Base-by-base conservation (phyloP, 768 basidiomycete species). In the Lentinula aciculospora region DNA sequence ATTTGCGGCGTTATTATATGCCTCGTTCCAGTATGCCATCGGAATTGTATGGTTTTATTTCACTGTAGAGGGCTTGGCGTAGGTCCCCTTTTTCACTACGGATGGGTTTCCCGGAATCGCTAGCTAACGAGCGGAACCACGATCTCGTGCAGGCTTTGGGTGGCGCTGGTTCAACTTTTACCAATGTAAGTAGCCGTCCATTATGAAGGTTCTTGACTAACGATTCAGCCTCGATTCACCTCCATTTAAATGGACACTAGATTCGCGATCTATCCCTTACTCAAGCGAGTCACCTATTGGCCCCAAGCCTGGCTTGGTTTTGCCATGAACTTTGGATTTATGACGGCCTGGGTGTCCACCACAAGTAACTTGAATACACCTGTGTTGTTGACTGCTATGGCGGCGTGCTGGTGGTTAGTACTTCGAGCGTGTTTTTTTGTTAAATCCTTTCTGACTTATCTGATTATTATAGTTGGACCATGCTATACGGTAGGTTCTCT, bases 221-320 rank as follows among this genome's bases (percentile, higher is more conserved):
- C 36, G 15, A 36, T 53, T 4, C 25, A n/a, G 36, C 13, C 15
- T 25, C 47, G 31, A 36, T 47, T 8, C 56, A 28, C 27, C 23
- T 39, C 25, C 29, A 19, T 32, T 8, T 46, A 40, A 40, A 37
- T 36, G 45, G 48, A 8, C 34, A 28, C 42, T 44, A 78, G 75
- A 36, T 74, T 75, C 59, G 70, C 72, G 7, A 66, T 79, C 50
- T 81, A 80, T 64, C 83, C 83, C 12, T 70, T 84, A 7, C 69
- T 83, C 53, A 85, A 85, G 62, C 73, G 82, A 7, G 66, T 77
- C 37, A 84, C 82, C 0, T 68, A 82, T 60, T 85, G 82, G 82
- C 83, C 83, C 0, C 83, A 85, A 62, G 81, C 81, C 0, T 83
- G 80, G 81, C 76, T 85, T 1, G 82, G 82, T 25, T 70, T 83